phyloP scores from a whole-genome alignment of 805 yeast genomes.

The Schwanniomyces polymorphus region DNA sequence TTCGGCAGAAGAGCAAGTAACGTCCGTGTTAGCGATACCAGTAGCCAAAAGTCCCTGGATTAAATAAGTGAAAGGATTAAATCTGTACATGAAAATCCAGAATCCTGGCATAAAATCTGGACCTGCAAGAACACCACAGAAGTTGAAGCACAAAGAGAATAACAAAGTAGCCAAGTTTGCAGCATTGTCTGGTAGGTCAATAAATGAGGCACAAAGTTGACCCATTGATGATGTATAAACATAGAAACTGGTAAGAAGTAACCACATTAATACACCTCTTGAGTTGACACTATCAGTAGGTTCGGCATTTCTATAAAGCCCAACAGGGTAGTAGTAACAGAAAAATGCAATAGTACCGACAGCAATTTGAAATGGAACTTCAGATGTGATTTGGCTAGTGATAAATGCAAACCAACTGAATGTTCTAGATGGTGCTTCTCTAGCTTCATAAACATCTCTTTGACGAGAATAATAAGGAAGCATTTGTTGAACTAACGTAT shows the following conservation, averaged over 20 bases:
- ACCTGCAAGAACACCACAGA: constrained; percentile 37
- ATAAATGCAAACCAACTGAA: constrained; percentile 45
- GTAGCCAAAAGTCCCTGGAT: constrained; percentile 49
- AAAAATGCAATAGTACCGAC: constrained; percentile 43
- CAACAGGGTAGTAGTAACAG: constrained; percentile 64
- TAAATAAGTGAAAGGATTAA: constrained; percentile 65
- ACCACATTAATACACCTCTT: constrained; percentile 42
- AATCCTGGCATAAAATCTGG: constrained; percentile 30
- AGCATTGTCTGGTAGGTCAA: constrained; percentile 33
- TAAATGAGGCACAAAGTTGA: constrained; percentile 28
- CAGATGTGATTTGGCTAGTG: constrained; percentile 41
- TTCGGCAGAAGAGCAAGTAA: constrained; percentile 34
- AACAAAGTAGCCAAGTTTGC: constrained; percentile 29
- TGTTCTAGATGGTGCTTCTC: constrained; percentile 46
- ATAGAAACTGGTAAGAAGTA: constrained; percentile 23
- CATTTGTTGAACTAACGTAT: constrained; percentile 41
- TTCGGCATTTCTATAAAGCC: constrained; percentile 49
- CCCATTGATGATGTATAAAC: constrained; percentile 28
- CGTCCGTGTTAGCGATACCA: constrained; percentile 30
- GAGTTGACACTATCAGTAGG: constrained; percentile 36
- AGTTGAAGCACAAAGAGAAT: constrained; percentile 33
- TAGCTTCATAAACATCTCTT: constrained; percentile 47
- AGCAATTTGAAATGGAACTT: constrained; percentile 46
- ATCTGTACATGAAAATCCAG: constrained; percentile 78
- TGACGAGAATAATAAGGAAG: constrained; percentile 43